Evolutionary conservation across 257 asterid genomes (phyloP).

Genomic region (Scutellaria minor): DNA sequence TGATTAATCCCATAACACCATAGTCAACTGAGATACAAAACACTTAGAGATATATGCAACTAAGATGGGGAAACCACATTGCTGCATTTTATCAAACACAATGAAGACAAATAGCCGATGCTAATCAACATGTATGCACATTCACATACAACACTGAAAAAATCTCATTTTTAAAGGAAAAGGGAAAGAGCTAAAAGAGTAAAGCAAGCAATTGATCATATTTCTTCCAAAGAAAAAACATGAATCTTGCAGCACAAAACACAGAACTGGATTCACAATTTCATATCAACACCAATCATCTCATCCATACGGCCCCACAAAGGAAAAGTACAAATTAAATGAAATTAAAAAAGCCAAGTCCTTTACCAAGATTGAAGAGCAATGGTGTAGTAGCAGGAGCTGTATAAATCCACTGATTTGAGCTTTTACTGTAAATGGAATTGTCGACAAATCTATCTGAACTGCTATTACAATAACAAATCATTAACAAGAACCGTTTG

Average conservation of each 20-base stretch:
- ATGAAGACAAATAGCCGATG: neutral
- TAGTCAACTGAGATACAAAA: neutral
- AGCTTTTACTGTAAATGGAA: slow-evolving; percentile 21
- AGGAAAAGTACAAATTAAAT: too few relatives aligned
- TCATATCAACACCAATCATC: slow-evolving; percentile 25
- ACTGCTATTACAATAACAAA: slow-evolving; percentile 10
- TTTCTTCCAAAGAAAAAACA: slow-evolving; percentile 10
- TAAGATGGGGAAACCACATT: neutral
- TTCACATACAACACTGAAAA: neutral
- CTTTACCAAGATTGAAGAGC: slow-evolving; percentile 40
- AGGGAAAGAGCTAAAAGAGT: neutral
- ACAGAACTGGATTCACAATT: slow-evolving; percentile 14
- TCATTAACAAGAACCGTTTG: neutral
- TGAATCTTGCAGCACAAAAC: neutral
- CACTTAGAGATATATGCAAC: neutral
- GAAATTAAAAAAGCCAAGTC: neutral
- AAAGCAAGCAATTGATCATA: slow-evolving; percentile 10
- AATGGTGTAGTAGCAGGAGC: neutral
- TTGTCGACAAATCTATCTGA: slow-evolving; percentile 29
- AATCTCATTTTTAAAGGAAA: neutral
- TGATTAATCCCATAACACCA: slow-evolving; percentile 11
- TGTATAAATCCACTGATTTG: slow-evolving; percentile 23
- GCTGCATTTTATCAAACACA: slow-evolving; percentile 20
- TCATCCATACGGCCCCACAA: neutral
- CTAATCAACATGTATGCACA: neutral